Percentiles rank a stretch among this genome's conserved stretches.
These are phyloP conservation scores for Medakamo hakoo DNA, from an alignment of 139 green algal species.

Conservation along the genomic window DNA sequence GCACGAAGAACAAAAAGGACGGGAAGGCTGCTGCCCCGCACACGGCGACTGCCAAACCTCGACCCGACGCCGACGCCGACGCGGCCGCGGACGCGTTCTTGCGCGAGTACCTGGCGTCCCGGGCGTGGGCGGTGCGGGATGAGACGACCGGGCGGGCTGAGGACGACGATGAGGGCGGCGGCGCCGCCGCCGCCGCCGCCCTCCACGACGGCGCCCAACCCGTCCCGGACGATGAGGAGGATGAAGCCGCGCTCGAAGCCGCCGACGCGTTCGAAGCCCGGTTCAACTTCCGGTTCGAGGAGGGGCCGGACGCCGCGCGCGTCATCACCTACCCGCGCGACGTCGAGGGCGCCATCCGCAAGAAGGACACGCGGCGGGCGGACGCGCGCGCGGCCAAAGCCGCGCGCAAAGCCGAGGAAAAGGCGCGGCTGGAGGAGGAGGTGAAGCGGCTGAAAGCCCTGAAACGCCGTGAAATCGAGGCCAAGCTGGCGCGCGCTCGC, in stretches of 20 bases:
- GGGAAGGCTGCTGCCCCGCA: too few species aligned
- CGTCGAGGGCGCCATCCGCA: constrained; percentile 43
- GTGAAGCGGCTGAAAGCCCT: constrained; percentile 80
- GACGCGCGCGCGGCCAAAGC: constrained; percentile 19
- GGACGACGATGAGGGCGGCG: background rate
- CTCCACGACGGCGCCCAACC: constrained; percentile 8
- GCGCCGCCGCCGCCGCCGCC: background rate
- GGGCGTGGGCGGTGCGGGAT: background rate
- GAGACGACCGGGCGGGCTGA: background rate
- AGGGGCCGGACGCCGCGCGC: constrained; percentile 38
- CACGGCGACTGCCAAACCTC: too few species aligned
- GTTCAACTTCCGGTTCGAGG: constrained; percentile 89
- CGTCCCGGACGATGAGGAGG: constrained; percentile 46
- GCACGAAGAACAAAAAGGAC: too few species aligned
- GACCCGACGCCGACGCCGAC: background rate
- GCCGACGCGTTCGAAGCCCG: constrained; percentile 67
- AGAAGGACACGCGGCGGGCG: constrained; percentile 53
- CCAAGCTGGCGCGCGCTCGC: constrained; percentile 14
- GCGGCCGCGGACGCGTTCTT: constrained; percentile 1
- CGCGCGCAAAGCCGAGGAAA: constrained; percentile 21
- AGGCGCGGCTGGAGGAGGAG: constrained; percentile 28
- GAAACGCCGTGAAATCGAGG: constrained; percentile 71
- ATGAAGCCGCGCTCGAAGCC: constrained; percentile 55
- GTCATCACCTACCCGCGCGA: constrained; percentile 59
- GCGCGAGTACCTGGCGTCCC: constrained; percentile 2